These are phyloP conservation scores for Fraxinus americana DNA, from an alignment of 257 asterid species.

Conservation along the genomic window DNA sequence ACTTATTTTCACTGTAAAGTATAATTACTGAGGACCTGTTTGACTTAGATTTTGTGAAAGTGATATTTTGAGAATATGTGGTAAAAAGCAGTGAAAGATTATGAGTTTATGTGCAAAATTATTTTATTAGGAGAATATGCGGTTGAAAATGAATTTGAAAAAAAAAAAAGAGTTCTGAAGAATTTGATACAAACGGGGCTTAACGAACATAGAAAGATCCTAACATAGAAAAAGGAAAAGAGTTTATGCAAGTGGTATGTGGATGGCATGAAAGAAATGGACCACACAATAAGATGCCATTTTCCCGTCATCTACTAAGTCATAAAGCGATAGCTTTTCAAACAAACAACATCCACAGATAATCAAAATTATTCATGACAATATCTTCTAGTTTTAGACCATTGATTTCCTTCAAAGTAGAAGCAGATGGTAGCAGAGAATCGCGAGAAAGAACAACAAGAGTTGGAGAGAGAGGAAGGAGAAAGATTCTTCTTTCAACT, in stretches of 20 bases:
- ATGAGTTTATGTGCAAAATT: no score
- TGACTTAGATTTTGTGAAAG: no score
- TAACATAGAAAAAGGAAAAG: not conserved
- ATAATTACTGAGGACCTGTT: no score
- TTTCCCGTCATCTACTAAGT: not conserved
- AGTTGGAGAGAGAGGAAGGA: constrained; percentile 37
- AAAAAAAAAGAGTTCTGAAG: no score
- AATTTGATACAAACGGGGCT: no score
- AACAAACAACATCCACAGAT: not conserved
- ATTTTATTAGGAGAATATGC: no score
- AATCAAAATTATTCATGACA: constrained; percentile 32
- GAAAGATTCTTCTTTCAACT: constrained; percentile 56
- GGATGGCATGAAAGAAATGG: not conserved
- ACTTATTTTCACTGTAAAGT: no score
- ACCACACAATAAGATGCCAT: not conserved
- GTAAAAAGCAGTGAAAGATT: no score
- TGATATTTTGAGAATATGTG: no score
- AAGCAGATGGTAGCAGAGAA: constrained; percentile 32
- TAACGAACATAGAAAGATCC: no score
- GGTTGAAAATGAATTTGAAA: no score
- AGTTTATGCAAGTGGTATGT: not conserved
- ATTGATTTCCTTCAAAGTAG: constrained; percentile 24
- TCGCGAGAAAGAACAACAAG: constrained; percentile 17
- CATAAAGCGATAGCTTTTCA: not conserved
- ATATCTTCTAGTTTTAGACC: constrained; percentile 34